phyloP scores from a whole-genome alignment of 495 filamentous ascomycete genomes.

The Penicillium silybi region DNA sequence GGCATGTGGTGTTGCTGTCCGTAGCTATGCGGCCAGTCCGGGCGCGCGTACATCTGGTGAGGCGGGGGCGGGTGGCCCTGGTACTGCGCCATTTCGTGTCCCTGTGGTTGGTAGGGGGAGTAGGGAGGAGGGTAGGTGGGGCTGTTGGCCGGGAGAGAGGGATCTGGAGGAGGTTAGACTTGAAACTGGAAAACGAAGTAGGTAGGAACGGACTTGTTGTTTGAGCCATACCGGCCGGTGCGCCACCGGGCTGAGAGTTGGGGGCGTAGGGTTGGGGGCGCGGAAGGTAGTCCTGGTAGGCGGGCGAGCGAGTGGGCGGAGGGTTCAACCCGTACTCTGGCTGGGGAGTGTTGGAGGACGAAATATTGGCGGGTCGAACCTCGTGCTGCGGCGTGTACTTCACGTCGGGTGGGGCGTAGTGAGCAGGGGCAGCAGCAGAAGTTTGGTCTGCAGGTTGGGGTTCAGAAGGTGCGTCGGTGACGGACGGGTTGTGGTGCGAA shows the following conservation, averaged over 20 bases:
- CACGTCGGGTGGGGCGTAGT: slow-evolving; percentile 32
- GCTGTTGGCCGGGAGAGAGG: slow-evolving; percentile 88
- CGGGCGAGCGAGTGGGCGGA: slow-evolving; percentile 65
- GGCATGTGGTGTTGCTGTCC: slow-evolving; percentile 60
- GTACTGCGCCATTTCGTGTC: slow-evolving; percentile 75
- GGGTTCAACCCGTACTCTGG: slow-evolving; percentile 85
- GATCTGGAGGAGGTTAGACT: slow-evolving; percentile 99
- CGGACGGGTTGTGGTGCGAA: slow-evolving; percentile 76
- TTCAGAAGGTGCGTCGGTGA: slow-evolving; percentile 73
- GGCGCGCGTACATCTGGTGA: slow-evolving; percentile 70
- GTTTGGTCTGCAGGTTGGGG: slow-evolving; percentile 77
- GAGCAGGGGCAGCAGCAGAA: slow-evolving; percentile 65
- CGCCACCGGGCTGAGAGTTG: slow-evolving; percentile 67
- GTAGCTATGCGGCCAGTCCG: slow-evolving; percentile 80
- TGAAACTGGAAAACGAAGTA: slow-evolving; percentile 50
- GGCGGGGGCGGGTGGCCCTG: slow-evolving; percentile 53
- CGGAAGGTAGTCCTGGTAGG: slow-evolving; percentile 75
- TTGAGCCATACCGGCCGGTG: slow-evolving; percentile 88
- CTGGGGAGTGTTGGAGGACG: slow-evolving; percentile 76
- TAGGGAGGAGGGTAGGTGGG: slow-evolving; percentile 83
- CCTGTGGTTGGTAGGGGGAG: slow-evolving; percentile 78
- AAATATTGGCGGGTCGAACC: slow-evolving; percentile 59
- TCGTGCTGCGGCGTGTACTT: slow-evolving; percentile 69
- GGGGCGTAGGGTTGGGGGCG: slow-evolving; percentile 63
- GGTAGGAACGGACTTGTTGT: slow-evolving; percentile 83